Percentiles rank a stretch among this genome's conserved stretches.
phyloP scores from a whole-genome alignment of 306 rosid species.

The Vicia villosa region DNA sequence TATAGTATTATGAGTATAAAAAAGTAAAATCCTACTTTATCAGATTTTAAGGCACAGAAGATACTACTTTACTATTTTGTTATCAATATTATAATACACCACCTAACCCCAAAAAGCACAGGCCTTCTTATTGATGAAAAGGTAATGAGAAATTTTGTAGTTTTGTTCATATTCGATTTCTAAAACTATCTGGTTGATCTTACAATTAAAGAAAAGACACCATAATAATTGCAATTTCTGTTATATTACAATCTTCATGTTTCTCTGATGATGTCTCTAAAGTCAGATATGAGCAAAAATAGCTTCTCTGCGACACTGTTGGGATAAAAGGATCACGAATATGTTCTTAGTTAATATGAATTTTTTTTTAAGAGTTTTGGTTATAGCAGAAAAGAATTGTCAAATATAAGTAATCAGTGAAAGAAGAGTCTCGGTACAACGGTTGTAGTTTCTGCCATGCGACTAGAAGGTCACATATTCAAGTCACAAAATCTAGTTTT shows the following conservation, averaged over 20 bases:
- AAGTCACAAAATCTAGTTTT: neutral
- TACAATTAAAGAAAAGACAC: neutral
- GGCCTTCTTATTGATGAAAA: slow-evolving; percentile 13
- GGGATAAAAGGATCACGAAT: slow-evolving; percentile 1
- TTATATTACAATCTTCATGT: slow-evolving; percentile 5
- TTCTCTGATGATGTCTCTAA: neutral
- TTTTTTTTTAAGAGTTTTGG: neutral
- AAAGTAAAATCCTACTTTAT: slow-evolving; percentile 23
- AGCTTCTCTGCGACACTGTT: slow-evolving; percentile 14
- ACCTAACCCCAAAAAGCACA: slow-evolving; percentile 28
- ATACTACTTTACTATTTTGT: slow-evolving; percentile 19
- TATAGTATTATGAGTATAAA: neutral
- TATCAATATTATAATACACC: slow-evolving; percentile 5
- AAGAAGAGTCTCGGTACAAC: neutral
- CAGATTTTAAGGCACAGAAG: slow-evolving; percentile 8
- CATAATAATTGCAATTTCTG: neutral
- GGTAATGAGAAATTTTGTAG: neutral
- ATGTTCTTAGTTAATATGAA: neutral
- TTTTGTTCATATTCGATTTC: slow-evolving; percentile 5
- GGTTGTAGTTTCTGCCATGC: neutral
- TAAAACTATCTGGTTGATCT: slow-evolving; percentile 17
- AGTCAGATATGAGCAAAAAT: neutral
- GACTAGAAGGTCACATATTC: neutral
- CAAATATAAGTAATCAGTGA: neutral
- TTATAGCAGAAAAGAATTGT: neutral